These are phyloP conservation scores for Uncinocarpus reesii DNA, from an alignment of 2,329 filamentous ascomycete species.

Conservation along the genomic window DNA sequence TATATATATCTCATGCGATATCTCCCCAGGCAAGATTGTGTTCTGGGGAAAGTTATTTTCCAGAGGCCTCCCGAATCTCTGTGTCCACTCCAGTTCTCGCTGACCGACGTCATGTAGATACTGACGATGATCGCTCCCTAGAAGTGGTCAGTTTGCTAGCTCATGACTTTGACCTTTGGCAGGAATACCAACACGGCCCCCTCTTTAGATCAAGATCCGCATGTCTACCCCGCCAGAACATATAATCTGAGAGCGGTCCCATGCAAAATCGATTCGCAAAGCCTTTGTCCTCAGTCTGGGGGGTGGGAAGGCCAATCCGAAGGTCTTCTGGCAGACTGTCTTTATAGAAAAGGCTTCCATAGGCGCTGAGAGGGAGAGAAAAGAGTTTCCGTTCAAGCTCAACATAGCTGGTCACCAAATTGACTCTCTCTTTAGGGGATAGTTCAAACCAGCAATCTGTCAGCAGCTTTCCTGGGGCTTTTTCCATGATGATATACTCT, in stretches of 20 bases:
- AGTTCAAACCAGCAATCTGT: conserved; percentile 25
- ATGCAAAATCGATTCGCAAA: conserved; percentile 17
- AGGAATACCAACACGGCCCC: conserved; percentile 6
- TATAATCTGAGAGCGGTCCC: conserved; percentile 7
- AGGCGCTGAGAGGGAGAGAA: conserved; percentile 8
- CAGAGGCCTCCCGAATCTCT: conserved; percentile 14
- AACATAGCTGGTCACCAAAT: conserved; percentile 18
- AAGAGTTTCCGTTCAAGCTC: conserved; percentile 15
- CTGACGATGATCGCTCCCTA: conserved; percentile 11
- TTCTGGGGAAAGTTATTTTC: conserved; percentile 12
- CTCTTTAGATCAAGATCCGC: conserved; percentile 4
- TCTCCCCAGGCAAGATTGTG: conserved; percentile 7
- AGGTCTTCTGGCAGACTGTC: conserved; percentile 14
- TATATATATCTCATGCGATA: conserved; percentile 11
- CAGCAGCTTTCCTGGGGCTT: conserved; percentile 25
- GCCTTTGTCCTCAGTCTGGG: not conserved
- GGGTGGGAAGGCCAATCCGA: conserved; percentile 17
- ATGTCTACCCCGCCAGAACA: conserved; percentile 12
- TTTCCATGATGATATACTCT: conserved; percentile 36
- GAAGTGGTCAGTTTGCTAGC: not conserved
- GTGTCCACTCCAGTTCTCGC: conserved; percentile 14
- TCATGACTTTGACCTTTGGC: not conserved
- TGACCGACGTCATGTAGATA: conserved; percentile 12
- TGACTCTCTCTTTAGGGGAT: conserved; percentile 9
- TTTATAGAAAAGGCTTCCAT: conserved; percentile 14